These are phyloP conservation scores for Diaporthe sp. DNA, from an alignment of 2,329 filamentous ascomycete genomes.

Conservation along the genomic window DNA sequence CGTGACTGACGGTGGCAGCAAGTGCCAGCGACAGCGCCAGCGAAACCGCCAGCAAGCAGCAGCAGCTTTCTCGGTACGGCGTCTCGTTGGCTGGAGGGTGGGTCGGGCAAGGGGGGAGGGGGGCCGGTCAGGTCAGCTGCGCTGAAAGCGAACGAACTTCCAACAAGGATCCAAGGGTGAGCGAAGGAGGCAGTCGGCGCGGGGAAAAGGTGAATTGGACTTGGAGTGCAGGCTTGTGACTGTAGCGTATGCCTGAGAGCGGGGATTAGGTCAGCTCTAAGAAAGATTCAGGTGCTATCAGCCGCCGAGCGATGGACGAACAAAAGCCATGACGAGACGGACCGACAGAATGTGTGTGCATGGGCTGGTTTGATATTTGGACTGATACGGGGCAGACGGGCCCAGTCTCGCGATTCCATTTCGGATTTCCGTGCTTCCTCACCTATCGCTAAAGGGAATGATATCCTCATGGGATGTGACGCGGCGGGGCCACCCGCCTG, in stretches of 20 bases:
- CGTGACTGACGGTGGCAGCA: neutral
- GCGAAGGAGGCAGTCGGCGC: constrained; percentile 13
- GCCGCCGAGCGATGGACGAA: neutral
- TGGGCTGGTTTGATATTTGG: constrained; percentile 19
- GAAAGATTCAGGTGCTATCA: neutral
- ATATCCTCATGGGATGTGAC: constrained; percentile 28
- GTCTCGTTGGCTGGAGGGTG: constrained; percentile 23
- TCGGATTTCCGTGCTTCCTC: constrained; percentile 18
- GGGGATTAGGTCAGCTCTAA: neutral
- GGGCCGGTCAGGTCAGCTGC: constrained; percentile 20
- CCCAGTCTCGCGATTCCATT: constrained; percentile 1
- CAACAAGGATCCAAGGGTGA: constrained; percentile 29
- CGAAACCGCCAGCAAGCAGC: neutral
- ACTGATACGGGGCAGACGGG: constrained; percentile 25
- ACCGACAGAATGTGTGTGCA: neutral
- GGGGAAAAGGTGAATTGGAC: constrained; percentile 19
- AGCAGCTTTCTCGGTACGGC: neutral
- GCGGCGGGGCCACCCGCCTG: constrained; percentile 24
- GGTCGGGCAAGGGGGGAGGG: constrained; percentile 6
- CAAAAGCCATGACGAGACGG: neutral
- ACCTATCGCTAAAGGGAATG: constrained; percentile 29
- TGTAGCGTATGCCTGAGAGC: neutral
- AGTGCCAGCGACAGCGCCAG: neutral
- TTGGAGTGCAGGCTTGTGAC: neutral
- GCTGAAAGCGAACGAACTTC: constrained; percentile 5